A percentile compares a stretch with the other conserved stretches of the same genome.
Evolutionary conservation across 1,284 basidiomycete species (phyloP).

Genomic region (Cystodermella granulosa): DNA sequence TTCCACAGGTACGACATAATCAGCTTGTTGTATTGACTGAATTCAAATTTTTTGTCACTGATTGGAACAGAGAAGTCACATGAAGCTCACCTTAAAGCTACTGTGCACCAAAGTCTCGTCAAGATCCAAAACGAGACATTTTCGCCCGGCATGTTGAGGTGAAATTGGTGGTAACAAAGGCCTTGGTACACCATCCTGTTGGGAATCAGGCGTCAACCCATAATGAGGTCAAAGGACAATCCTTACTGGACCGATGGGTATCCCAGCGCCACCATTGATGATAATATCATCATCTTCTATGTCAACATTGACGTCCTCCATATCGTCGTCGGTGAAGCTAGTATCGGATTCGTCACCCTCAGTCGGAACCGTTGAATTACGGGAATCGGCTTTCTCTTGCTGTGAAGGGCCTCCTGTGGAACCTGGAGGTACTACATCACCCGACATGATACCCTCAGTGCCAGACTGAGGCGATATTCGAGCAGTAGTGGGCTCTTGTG

Average conservation of each 20-base stretch:
- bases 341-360: constrained; percentile 43
- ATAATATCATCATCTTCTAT: constrained; percentile 47
- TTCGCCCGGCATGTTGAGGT: constrained; percentile 72
- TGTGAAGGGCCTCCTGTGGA: constrained; percentile 45
- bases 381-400: constrained; percentile 25
- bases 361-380: constrained; percentile 27
- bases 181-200: constrained; percentile 75
- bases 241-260: constrained; percentile 49
- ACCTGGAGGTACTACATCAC: constrained; percentile 55
- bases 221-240: constrained; percentile 3
- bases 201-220: constrained; percentile 1
- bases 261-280: constrained; percentile 49
- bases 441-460: constrained; percentile 53
- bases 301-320: constrained; percentile 36
- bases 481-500: constrained; percentile 42
- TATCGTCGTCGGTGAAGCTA: constrained; percentile 48
- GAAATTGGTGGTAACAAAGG: constrained; percentile 79
- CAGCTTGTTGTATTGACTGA: constrained; percentile 90
- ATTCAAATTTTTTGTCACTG: constrained; percentile 8
- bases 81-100: constrained; percentile 72
- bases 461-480: constrained; percentile 47
- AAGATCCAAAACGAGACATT: constrained; percentile 90
- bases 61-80: constrained; percentile 10
- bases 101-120: constrained; percentile 95
- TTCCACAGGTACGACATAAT: constrained; percentile 98